Base-by-base conservation (phyloP, 148 eudicot species). In the Rhododendron williamsianum region DNA sequence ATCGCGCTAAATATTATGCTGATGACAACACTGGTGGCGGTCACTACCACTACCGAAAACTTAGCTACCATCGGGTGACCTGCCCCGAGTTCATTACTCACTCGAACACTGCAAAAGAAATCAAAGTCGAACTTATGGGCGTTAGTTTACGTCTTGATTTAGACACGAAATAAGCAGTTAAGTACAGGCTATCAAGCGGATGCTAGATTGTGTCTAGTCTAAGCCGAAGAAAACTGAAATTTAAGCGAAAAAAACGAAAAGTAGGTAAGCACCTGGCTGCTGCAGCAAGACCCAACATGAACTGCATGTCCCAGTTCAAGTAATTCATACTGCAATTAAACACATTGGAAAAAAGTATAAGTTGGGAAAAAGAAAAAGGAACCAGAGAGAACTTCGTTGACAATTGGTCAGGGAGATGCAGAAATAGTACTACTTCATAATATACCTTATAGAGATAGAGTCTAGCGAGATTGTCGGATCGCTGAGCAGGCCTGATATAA, bases 371-470 rank as follows among this genome's bases (percentile, higher is more conserved):
- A 63, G 25, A 25, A n/a, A 2, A 49, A 12, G 25, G 21, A 49
- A 4, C 12, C 10, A 48, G 38, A 48, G 38, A 25, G 8, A 78
- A 0, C 1, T n/a, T 48, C 5, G 9, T 30, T 38, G 78, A 25
- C 19, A 45, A 27, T 27, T 27, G 30, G 30, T 27, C 30, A 27
- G 30, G 30, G 30, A 27, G 30, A 27, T 27, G 30, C 30, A 27
- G 30, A 27, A 27, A 27, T 27, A 27, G 30, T n/a, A n/a, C n/a
- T 27, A 27, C 30, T 27, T 27, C 30, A 27, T 10, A 18, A 65
- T 41, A 83, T 91, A 92, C 94, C 94, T 90, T 74, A 91, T 89
- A 83, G 94, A 92, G 84, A 92, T 91, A 1, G 93, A 90, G 86
- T 91, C 93, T 10, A 92, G 88, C 81, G 93, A 72, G 65, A 92